Percentiles rank a stretch among this genome's conserved stretches.
Evolutionary conservation across 441 rosid genomes (phyloP).

Genomic region (Bocquillonia castaneifolia): DNA sequence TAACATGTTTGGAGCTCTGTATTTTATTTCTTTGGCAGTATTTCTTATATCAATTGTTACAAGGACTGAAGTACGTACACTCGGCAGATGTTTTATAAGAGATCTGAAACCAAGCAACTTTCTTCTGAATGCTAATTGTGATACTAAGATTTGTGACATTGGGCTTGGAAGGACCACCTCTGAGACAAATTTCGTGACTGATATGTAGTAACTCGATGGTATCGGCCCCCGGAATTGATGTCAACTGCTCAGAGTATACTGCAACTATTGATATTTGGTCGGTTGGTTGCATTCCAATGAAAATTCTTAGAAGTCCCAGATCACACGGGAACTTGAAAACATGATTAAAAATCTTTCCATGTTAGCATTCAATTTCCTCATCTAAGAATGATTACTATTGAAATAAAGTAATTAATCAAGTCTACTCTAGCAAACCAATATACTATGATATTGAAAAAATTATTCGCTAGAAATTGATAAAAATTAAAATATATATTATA

Average conservation of each 20-base stretch:
- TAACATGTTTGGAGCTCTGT: too few relatives aligned
- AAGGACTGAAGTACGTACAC: conserved; percentile 84
- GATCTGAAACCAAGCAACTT: conserved; percentile 88
- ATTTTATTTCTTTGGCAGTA: conserved; percentile 42
- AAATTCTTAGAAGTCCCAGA: too few relatives aligned
- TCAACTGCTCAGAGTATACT: conserved; percentile 66
- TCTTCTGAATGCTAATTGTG: conserved; percentile 59
- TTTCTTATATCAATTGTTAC: conserved; percentile 76
- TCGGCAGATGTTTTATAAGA: conserved; percentile 87
- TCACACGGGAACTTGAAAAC: too few relatives aligned
- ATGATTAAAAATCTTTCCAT: too few relatives aligned
- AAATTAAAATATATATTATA: too few relatives aligned
- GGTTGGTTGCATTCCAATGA: conserved; percentile 86
- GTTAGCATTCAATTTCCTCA: too few relatives aligned
- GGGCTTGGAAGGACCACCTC: conserved; percentile 77
- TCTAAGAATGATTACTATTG: too few relatives aligned
- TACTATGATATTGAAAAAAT: too few relatives aligned
- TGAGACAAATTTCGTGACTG: conserved; percentile 74
- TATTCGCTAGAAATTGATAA: too few relatives aligned
- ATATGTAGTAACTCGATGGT: conserved; percentile 87
- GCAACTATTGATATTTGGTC: conserved; percentile 90
- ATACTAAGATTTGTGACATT: conserved; percentile 75
- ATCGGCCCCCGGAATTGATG: conserved; percentile 82
- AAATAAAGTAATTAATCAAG: too few relatives aligned
- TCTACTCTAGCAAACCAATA: too few relatives aligned